Base-by-base conservation (phyloP, 2,329 filamentous ascomycete genomes). In the Sphaerulina musiva region DNA sequence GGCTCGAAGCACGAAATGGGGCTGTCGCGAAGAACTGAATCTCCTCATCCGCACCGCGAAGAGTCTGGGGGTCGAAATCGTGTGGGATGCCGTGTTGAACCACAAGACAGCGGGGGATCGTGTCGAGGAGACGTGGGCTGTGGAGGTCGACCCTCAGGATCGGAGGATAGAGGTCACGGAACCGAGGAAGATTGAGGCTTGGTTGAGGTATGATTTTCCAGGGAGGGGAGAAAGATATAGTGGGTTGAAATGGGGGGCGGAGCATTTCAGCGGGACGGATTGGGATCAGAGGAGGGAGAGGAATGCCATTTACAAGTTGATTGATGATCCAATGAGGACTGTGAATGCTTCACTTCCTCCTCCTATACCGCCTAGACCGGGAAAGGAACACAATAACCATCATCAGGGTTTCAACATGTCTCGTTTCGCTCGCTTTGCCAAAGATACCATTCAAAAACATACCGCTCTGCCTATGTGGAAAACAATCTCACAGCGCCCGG, bases 61-160 rank as follows among this genome's bases (percentile, higher is more conserved):
- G 48, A 70, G 77, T 38, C 9, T 51, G 29, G 79, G 77, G 0
- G 73, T 88, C 7, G 77, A 78, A 0, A 62, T 87, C 0, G 78
- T 86, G 60, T 88, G 83, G 76, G 85, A 88, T 67, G 81, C 83
- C 1, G 84, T 89, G 6, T 72, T 88, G 43, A 89, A 87, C 63
- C 85, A 88, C 66, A 87, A 85, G 66, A 83, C 84, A 2, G 84
- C 79, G 2, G 85, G 82, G 6, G 85, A 89, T 66, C 74, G 74
- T 48, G 82, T 78, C 26, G 85, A 88, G 66, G 77, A 78, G 51
- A 84, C 79, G 53, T 71, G 73, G 55, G 83, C 81, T 1, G 76
- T 85, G 43, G 82, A 84, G 67, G 85, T 88, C 23, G 79, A 88
- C 23, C 50, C 52, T 56, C 36, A 51, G 64, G 79, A 87, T 64